These are phyloP conservation scores for Parietichytrium sp. DNA, from an alignment of 108 stramenopile genomes.

Conservation along the genomic window DNA sequence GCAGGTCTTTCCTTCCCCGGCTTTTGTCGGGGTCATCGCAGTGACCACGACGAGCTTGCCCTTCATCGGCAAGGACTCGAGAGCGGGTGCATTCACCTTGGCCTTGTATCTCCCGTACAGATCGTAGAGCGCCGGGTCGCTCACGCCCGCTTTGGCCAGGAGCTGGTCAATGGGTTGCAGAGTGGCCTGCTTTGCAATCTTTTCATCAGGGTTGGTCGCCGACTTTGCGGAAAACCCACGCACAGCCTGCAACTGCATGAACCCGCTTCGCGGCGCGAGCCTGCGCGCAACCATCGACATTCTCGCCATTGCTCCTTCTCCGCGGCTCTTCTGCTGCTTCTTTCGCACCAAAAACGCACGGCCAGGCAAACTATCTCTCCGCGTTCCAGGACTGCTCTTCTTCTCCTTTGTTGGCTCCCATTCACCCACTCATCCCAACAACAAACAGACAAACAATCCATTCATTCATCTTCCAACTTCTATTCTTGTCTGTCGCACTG, in stretches of 20 bases:
- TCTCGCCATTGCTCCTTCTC: too few relatives aligned
- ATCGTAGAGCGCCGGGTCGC: not conserved
- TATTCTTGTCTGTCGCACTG: too few relatives aligned
- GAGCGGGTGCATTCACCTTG: constrained; percentile 37
- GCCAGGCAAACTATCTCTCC: too few relatives aligned
- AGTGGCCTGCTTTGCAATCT: not conserved
- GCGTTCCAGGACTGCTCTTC: too few relatives aligned
- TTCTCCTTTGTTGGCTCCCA: too few relatives aligned
- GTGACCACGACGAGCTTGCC: constrained; percentile 38
- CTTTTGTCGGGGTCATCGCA: constrained; percentile 26
- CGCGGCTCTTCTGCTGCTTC: too few relatives aligned
- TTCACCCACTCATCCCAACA: too few relatives aligned
- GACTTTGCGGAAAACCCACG: not conserved
- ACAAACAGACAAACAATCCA: too few relatives aligned
- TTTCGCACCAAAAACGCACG: too few relatives aligned
- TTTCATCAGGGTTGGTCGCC: constrained; percentile 22
- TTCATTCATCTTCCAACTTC: too few relatives aligned
- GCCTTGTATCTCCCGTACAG: constrained; percentile 31
- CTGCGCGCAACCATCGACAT: too few relatives aligned
- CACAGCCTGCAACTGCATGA: not conserved
- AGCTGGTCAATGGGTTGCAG: constrained; percentile 26
- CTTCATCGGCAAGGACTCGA: not conserved
- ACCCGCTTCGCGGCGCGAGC: too few relatives aligned
- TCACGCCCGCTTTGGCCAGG: not conserved
- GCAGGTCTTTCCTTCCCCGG: constrained; percentile 37